These are phyloP conservation scores for Talaromyces sp. DNA, from an alignment of 2,329 filamentous ascomycete genomes.

Conservation along the genomic window DNA sequence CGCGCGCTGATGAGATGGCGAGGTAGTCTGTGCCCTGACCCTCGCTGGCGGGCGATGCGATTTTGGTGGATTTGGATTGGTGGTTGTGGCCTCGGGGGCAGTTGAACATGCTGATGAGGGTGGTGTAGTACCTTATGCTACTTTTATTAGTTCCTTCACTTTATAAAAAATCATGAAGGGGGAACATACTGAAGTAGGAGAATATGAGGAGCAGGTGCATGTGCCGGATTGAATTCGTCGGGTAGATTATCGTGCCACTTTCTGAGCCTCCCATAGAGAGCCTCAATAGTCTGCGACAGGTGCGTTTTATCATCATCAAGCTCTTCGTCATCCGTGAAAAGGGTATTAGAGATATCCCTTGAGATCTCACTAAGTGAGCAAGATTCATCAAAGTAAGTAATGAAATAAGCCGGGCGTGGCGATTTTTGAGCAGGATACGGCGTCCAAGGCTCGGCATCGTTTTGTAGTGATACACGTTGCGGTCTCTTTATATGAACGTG, in stretches of 20 bases:
- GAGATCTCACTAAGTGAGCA: constrained; percentile 30
- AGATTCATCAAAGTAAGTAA: constrained; percentile 28
- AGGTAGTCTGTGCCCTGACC: constrained; percentile 12
- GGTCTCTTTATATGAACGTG: constrained; percentile 25
- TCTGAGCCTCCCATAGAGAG: constrained; percentile 23
- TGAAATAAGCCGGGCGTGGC: constrained; percentile 21
- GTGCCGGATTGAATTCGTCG: constrained; percentile 19
- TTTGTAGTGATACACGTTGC: constrained; percentile 12
- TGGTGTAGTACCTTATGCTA: constrained; percentile 31
- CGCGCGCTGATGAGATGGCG: constrained; percentile 23
- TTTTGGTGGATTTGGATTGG: background rate
- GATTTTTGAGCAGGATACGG: constrained; percentile 29
- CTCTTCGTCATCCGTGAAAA: constrained; percentile 21
- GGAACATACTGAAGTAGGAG: constrained; percentile 24
- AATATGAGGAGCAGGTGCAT: constrained; percentile 28
- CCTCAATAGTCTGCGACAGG: constrained; percentile 20
- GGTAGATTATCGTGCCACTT: constrained; percentile 28
- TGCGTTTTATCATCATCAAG: constrained; percentile 3
- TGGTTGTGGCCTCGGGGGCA: constrained; percentile 18
- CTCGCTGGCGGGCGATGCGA: constrained; percentile 5
- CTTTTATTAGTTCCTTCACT: constrained; percentile 1
- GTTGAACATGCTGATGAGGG: constrained; percentile 31
- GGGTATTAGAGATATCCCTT: constrained; percentile 27
- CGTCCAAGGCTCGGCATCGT: constrained; percentile 22
- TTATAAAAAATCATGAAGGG: background rate